Conservation (phyloP, 257 asterid genomes). For the Capsicum pubescens region DNA sequence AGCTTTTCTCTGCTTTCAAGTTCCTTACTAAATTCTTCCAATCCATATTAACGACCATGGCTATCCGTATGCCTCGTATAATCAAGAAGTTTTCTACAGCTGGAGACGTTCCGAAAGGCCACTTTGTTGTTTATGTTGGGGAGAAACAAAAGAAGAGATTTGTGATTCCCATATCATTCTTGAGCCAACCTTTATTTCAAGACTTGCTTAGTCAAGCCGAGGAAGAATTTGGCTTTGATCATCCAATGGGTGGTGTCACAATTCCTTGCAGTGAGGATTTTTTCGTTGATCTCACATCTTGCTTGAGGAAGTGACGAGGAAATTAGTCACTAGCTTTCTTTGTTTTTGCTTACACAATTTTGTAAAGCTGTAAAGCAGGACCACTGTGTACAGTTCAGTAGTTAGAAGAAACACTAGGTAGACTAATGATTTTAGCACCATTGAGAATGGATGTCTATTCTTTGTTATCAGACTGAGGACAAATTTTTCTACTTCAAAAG, state of each 20-base stretch:
- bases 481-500: slow-evolving; percentile 1
- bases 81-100: not conserved
- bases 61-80: not conserved
- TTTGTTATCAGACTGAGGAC: not conserved
- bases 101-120: not conserved
- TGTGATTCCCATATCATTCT: slow-evolving; percentile 41
- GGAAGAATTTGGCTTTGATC: slow-evolving; percentile 46
- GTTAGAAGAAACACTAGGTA: slow-evolving; percentile 19
- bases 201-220: slow-evolving; percentile 49
- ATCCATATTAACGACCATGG: not conserved
- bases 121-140: slow-evolving; percentile 47
- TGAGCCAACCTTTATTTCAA: slow-evolving; percentile 52
- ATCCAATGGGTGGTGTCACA: slow-evolving; percentile 66
- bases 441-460: too few relatives aligned
- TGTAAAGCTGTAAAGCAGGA: slow-evolving; percentile 8
- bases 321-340: not conserved
- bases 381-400: not conserved
- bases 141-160: slow-evolving; percentile 44
- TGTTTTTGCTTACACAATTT: not conserved
- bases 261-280: slow-evolving; percentile 50
- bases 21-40: not conserved
- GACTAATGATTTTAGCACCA: not conserved
- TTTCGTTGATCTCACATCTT: slow-evolving; percentile 40
- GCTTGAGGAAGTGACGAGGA: slow-evolving; percentile 23
- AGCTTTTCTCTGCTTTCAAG: not conserved